A percentile compares a stretch with the other conserved stretches of the same genome.
phyloP scores from a whole-genome alignment of 2,329 filamentous ascomycete genomes.

The Fusarium avenaceum region DNA sequence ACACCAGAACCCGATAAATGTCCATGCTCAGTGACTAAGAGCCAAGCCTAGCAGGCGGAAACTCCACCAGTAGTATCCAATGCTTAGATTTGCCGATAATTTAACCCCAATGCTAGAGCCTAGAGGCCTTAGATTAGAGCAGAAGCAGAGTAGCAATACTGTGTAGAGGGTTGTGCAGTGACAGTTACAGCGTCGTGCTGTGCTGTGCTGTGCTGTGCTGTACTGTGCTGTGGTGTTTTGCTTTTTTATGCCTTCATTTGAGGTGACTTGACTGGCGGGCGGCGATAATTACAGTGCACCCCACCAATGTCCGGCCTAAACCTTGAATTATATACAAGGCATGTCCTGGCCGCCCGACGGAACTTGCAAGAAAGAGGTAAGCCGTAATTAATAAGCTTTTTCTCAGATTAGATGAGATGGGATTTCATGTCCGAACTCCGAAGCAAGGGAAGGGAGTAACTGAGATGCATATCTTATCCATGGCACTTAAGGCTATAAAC shows the following conservation, averaged over 20 bases:
- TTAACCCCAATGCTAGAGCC: not conserved
- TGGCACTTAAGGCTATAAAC: not conserved
- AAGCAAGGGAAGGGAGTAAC: not conserved
- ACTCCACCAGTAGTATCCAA: not conserved
- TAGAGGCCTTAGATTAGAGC: not conserved
- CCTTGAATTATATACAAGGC: not conserved
- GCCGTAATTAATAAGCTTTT: not conserved
- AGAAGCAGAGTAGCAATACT: not conserved
- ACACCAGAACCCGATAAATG: not conserved
- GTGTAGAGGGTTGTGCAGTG: too few species aligned
- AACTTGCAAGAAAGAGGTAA: not conserved
- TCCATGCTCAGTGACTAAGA: conserved; percentile 19
- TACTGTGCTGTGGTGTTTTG: not conserved
- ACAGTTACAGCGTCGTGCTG: not conserved
- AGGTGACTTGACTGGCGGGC: not conserved
- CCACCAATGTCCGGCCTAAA: not conserved
- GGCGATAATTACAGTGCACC: not conserved
- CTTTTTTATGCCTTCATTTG: too few species aligned
- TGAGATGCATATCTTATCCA: not conserved
- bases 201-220: not conserved
- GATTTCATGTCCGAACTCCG: not conserved
- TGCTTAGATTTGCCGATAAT: not conserved
- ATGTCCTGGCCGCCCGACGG: not conserved
- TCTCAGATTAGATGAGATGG: not conserved
- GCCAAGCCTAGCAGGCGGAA: not conserved